A percentile compares a stretch with the other conserved stretches of the same genome.
These are phyloP conservation scores for Casuarina glauca DNA, from an alignment of 306 rosid species.

Conservation along the genomic window DNA sequence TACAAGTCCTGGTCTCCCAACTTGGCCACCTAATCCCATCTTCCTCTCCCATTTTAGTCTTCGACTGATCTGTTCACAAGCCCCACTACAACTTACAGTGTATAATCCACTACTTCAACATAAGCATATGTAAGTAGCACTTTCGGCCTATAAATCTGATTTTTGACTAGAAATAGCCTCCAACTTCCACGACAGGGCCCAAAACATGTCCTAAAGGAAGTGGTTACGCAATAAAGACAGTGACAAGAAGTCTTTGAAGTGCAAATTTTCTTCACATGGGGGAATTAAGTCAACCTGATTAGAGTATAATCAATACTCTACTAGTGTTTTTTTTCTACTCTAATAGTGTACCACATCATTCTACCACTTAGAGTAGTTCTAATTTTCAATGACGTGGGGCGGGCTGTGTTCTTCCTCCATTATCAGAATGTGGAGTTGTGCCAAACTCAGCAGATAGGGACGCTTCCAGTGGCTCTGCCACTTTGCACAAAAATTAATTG, in stretches of 20 bases:
- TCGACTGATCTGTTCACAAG: not conserved
- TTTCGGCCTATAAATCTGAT: conserved; percentile 35
- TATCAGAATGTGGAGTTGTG: conserved; percentile 37
- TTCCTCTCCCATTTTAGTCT: conserved; percentile 4
- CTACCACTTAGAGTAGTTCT: conserved; percentile 40
- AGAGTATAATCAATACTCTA: not conserved
- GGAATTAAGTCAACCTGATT: conserved; percentile 26
- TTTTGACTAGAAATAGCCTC: conserved; percentile 32
- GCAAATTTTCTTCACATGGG: conserved; percentile 14
- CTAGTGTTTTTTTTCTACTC: conserved; percentile 11
- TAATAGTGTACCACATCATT: conserved; percentile 32
- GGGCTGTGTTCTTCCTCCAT: conserved; percentile 13
- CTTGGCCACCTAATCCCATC: conserved; percentile 10
- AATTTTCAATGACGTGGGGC: conserved; percentile 26
- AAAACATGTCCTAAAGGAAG: conserved; percentile 13
- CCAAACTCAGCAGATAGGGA: conserved; percentile 45
- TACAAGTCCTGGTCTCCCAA: conserved; percentile 11
- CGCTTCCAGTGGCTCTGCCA: conserved; percentile 57
- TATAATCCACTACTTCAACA: conserved; percentile 20
- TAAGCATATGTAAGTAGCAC: not conserved
- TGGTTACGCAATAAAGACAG: not conserved
- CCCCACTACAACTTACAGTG: conserved; percentile 2
- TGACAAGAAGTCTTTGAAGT: not conserved
- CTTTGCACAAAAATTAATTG: conserved; percentile 27
- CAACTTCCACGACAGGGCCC: conserved; percentile 32